Percentiles rank a stretch among this genome's conserved stretches.
Conservation (phyloP, 108 stramenopile species). For the Schizochytrium sp. region DNA sequence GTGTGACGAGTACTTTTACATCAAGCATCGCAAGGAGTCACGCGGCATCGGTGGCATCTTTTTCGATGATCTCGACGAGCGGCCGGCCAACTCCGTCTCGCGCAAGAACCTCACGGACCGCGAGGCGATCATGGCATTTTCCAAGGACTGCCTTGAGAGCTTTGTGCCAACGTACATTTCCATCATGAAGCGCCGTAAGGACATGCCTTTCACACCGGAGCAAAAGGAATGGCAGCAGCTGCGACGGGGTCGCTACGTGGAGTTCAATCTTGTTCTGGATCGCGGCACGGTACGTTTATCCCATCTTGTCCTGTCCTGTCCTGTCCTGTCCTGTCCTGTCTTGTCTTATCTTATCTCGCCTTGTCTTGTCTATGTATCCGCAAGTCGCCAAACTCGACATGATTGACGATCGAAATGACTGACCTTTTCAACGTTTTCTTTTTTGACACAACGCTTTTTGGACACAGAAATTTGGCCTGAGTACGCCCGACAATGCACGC, state of each 20-base stretch:
- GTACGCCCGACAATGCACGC: conserved; percentile 78
- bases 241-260: conserved; percentile 79
- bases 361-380: no score
- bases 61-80: conserved; percentile 92
- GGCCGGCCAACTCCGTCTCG: conserved; percentile 35
- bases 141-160: conserved; percentile 68
- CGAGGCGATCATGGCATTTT: conserved; percentile 39
- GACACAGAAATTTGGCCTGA: conserved; percentile 76
- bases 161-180: conserved; percentile 85
- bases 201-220: conserved; percentile 74
- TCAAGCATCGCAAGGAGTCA: conserved; percentile 86
- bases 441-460: no score
- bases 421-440: no score
- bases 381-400: no score
- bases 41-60: conserved; percentile 96
- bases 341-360: no score
- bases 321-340: no score
- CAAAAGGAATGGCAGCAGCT: conserved; percentile 88
- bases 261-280: conserved; percentile 99
- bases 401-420: no score
- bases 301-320: no score
- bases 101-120: conserved; percentile 53
- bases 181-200: conserved; percentile 73
- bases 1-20: conserved; percentile 93
- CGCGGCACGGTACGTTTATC: conserved; percentile 62